A percentile compares a stretch with the other conserved stretches of the same genome.
Evolutionary conservation across 2,329 filamentous ascomycete genomes (phyloP).

Genomic region (Septoria petroselini): DNA sequence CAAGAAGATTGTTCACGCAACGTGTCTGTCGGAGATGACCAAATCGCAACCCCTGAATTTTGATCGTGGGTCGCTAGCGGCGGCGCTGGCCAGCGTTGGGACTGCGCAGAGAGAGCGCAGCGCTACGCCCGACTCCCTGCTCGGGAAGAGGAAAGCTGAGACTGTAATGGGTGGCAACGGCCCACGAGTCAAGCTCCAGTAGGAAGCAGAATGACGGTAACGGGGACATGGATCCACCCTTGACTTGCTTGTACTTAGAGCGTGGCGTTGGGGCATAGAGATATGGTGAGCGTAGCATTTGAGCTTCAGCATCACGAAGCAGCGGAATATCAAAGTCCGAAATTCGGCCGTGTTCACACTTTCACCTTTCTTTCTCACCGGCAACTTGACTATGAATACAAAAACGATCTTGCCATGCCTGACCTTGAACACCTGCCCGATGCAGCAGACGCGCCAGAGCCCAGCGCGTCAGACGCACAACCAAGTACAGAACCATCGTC

Average conservation of each 20-base stretch:
- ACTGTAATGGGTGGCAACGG: conserved; percentile 26
- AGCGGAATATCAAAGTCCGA: conserved; percentile 5
- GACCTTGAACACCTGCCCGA: conserved; percentile 17
- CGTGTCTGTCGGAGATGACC: conserved; percentile 79
- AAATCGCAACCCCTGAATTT: conserved; percentile 44
- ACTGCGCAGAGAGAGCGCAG: conserved; percentile 33
- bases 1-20: conserved; percentile 80
- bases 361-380: neutral
- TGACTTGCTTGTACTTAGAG: no score
- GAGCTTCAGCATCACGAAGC: neutral
- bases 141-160: conserved; percentile 39
- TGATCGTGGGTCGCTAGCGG: conserved; percentile 27
- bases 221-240: no score
- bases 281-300: conserved; percentile 2
- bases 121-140: conserved; percentile 36
- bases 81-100: conserved; percentile 25
- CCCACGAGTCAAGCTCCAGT: conserved; percentile 27
- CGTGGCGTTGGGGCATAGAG: conserved; percentile 2
- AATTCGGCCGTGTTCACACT: conserved; percentile 4
- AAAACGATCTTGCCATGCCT: conserved; percentile 5
- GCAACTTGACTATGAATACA: neutral
- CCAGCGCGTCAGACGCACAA: conserved; percentile 4
- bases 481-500: conserved; percentile 10
- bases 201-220: no score
- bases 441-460: conserved; percentile 9